These are phyloP conservation scores for Chenopodium album DNA, from an alignment of 148 eudicot species.

Conservation along the genomic window DNA sequence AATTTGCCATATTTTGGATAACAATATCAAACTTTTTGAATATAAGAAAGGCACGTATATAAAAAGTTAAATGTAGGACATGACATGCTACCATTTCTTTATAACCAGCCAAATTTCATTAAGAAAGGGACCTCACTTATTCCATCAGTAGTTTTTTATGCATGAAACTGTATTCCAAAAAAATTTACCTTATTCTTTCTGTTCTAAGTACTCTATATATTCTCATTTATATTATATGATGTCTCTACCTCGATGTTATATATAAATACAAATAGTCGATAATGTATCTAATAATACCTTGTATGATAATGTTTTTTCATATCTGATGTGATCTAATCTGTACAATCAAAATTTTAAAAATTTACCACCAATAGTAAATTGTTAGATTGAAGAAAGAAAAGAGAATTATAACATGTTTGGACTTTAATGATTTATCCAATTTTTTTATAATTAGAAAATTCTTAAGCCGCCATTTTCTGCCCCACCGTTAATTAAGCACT, in stretches of 20 bases:
- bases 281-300: too few species aligned
- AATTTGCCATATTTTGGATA: background rate
- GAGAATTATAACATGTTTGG: background rate
- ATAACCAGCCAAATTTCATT: conserved; percentile 11
- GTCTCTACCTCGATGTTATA: too few species aligned
- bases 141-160: background rate
- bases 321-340: too few species aligned
- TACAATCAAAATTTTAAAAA: too few species aligned
- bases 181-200: too few species aligned
- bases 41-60: background rate
- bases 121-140: background rate
- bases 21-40: background rate
- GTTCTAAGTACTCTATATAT: too few species aligned
- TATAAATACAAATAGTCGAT: too few species aligned
- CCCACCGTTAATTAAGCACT: background rate
- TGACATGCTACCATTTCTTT: background rate
- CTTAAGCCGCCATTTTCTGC: background rate
- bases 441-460: background rate
- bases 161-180: background rate
- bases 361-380: too few species aligned
- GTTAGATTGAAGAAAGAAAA: too few species aligned
- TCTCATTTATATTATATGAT: too few species aligned
- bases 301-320: too few species aligned
- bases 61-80: conserved; percentile 3
- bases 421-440: background rate